Percentiles rank a stretch among this genome's conserved stretches.
phyloP scores from a whole-genome alignment of 1,284 basidiomycete genomes.

The Stygiomarasmius scandens region DNA sequence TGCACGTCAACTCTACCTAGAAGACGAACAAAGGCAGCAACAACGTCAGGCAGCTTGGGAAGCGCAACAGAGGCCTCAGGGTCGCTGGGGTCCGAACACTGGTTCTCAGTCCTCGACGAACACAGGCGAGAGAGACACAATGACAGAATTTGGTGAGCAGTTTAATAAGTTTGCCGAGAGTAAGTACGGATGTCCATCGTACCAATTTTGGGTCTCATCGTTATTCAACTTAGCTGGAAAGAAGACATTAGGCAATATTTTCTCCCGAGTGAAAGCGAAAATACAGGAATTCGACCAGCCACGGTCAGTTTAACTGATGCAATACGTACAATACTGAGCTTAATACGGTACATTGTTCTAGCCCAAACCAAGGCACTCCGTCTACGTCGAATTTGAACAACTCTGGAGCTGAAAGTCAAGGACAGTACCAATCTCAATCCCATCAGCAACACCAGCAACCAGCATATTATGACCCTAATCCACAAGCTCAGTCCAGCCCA shows the following conservation, averaged over 20 bases:
- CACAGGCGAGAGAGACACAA: slow-evolving; percentile 45
- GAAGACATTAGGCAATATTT: slow-evolving; percentile 70
- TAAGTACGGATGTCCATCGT: slow-evolving; percentile 35
- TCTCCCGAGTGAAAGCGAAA: slow-evolving; percentile 78
- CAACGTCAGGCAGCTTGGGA: slow-evolving; percentile 30
- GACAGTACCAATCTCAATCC: slow-evolving; percentile 7
- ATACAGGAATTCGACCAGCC: slow-evolving; percentile 74
- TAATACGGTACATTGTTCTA: slow-evolving; percentile 6
- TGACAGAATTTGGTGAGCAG: slow-evolving; percentile 72
- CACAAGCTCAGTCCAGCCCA: slow-evolving; percentile 8
- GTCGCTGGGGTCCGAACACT: slow-evolving; percentile 9
- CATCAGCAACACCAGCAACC: slow-evolving; percentile 24
- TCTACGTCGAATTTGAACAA: background rate
- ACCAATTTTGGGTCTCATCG: background rate
- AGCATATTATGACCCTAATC: slow-evolving; percentile 44
- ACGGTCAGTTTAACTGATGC: slow-evolving; percentile 13
- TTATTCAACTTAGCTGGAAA: slow-evolving; percentile 58
- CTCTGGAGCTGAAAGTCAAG: slow-evolving; percentile 4
- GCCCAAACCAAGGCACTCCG: slow-evolving; percentile 8
- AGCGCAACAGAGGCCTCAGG: slow-evolving; percentile 21
- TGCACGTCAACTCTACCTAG: slow-evolving; percentile 66
- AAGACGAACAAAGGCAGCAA: slow-evolving; percentile 57
- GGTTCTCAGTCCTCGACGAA: slow-evolving; percentile 6
- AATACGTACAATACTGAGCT: too few species aligned
- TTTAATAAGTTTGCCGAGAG: slow-evolving; percentile 76